phyloP scores from a whole-genome alignment of 345 rosid genomes.

The Isatis tinctoria region DNA sequence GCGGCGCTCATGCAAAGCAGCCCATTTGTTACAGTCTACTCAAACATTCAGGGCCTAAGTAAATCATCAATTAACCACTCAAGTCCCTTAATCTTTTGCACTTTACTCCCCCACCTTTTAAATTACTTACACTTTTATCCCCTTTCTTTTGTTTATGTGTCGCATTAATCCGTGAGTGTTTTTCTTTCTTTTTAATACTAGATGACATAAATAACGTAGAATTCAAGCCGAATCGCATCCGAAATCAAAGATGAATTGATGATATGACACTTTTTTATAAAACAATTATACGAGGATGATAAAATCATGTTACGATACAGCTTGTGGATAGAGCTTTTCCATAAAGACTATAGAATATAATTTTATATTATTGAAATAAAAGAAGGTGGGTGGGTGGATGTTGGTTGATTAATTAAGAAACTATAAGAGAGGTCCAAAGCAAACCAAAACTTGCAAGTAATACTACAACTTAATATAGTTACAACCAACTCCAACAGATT shows the following conservation, averaged over 20 bases:
- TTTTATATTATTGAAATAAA: neutral
- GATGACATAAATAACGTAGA: neutral
- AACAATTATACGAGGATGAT: neutral
- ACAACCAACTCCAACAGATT: slow-evolving; percentile 2
- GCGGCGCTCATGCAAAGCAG: slow-evolving; percentile 22
- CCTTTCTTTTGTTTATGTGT: neutral
- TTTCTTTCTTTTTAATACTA: neutral
- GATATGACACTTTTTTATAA: neutral
- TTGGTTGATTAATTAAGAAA: slow-evolving; percentile 11
- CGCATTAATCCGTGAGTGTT: neutral
- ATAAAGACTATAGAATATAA: neutral
- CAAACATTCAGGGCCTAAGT: neutral
- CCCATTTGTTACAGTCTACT: neutral
- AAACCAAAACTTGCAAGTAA: slow-evolving; percentile 17
- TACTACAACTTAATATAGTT: neutral
- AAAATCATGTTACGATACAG: neutral
- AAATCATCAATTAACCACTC: neutral
- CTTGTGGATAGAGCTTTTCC: neutral
- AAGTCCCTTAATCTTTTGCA: neutral
- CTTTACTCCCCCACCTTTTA: neutral
- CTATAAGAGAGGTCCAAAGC: neutral
- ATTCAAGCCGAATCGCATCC: neutral
- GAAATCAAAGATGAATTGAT: slow-evolving; percentile 2
- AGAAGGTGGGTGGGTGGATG: slow-evolving; percentile 7
- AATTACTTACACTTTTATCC: neutral